phyloP scores from a whole-genome alignment of 1,284 basidiomycete species.

The Pisolithus thermaeus region DNA sequence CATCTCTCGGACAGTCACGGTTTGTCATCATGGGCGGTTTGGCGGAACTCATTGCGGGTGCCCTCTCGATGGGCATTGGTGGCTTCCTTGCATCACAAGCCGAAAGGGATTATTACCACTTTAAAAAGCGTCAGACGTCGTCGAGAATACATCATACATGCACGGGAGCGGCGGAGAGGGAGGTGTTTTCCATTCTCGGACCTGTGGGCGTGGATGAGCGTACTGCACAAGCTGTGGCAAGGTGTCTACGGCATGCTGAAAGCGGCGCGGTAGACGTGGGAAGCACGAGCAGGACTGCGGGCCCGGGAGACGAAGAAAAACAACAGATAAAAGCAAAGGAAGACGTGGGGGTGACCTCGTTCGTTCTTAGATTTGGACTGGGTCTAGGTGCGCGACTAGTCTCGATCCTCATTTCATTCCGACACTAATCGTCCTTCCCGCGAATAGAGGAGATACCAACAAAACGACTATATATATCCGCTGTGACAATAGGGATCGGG shows the following conservation, averaged over 20 bases:
- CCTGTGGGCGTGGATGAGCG: conserved; percentile 85
- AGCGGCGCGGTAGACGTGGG: conserved; percentile 27
- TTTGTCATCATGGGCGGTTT: conserved; percentile 89
- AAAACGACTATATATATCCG: conserved; percentile 69
- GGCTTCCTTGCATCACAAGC: conserved; percentile 96
- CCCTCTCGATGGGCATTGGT: conserved; percentile 95
- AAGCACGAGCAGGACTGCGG: conserved; percentile 15
- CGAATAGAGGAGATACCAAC: conserved; percentile 74
- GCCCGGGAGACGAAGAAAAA: conserved; percentile 40
- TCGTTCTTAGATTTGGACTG: conserved; percentile 90
- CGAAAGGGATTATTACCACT: conserved; percentile 91
- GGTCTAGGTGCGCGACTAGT: conserved; percentile 58
- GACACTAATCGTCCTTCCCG: background rate
- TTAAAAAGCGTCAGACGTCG: conserved; percentile 67
- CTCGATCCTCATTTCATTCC: background rate
- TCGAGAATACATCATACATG: conserved; percentile 88
- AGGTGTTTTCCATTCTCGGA: conserved; percentile 84
- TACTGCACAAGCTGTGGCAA: conserved; percentile 75
- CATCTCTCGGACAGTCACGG: conserved; percentile 84
- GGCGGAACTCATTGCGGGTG: conserved; percentile 89
- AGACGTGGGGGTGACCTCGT: conserved; percentile 81
- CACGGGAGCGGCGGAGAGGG: conserved; percentile 91
- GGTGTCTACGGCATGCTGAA: conserved; percentile 67
- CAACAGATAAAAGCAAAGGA: conserved; percentile 55
- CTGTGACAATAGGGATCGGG: conserved; percentile 88